Evolutionary conservation across 2,329 filamentous ascomycete species (phyloP), one percentile per base, ranked within the genome.

Genomic region (Stylonectria norvegica): DNA sequence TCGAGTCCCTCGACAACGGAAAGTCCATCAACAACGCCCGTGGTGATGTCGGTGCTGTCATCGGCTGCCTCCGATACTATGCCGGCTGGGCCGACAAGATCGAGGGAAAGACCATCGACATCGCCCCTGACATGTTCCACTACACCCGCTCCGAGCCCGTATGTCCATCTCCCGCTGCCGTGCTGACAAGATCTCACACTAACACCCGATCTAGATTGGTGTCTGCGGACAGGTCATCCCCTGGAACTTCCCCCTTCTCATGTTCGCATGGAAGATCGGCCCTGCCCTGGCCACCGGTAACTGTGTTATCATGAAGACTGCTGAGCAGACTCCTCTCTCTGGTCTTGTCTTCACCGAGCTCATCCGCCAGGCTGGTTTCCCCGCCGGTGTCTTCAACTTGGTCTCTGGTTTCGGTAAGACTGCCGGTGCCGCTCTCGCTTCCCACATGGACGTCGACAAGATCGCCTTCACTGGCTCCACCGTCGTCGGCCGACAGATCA

Each of bases 81-180:
- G 89, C 78, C 60, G 89, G 89, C 47, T 95, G 85, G 83, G 86
- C 89, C 58, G 89, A 95, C 75, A 95, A 95, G 81, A 83, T 93
- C 52, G 76, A 83, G 67, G 89, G 89, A 67, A 89, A 90, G 75
- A 88, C 89, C 41, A 82, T 93, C 51, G 86, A 94, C 58, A 86
- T 88, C 54, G 72, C 77, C 58, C 77, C 79, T 43, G 83, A 86
- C 52, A 88, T 83, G 66, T 89, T 94, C 71, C 84, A 87, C 72
- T 94, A 93, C 72, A 89, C 86, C 50, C 61, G 60, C 58, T 79
- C 81, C 53, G 87, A 95, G 75, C 86, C 89, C 8, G 72, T 78
- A 62, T 55, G 74, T 67, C 15, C 12, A 31, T 16, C 17, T 25
- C 32, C 10, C 11, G 91, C 72, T 93, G 90, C 35, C 19, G 36